Base-by-base conservation (phyloP, 495 filamentous ascomycete species). In the Xylaria grammica region DNA sequence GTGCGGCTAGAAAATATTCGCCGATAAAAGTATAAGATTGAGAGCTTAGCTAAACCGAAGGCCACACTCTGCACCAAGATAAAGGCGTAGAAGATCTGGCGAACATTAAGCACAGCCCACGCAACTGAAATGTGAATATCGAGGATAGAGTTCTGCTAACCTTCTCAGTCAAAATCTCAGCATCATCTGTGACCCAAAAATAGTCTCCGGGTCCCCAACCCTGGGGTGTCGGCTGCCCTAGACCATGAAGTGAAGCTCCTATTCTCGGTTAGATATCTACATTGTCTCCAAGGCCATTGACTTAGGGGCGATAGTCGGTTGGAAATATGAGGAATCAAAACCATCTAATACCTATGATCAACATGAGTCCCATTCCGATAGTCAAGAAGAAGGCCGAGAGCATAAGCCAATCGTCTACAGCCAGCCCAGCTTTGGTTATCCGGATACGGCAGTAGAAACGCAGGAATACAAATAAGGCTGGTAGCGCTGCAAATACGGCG, bases 41-140 rank as follows among this genome's bases (percentile, higher is more conserved):
- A 80, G 44, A 80, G 73, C 55, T 63, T 60, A 62, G 74, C 78
- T 1, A 69, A 75, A 58, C 78, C 78, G 65, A 77, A 80, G 52
- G 76, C 78, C 15, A 77, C 72, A 22, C 58, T 77, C 29, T 59
- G 55, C 22, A 17, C n/a, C 11, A 59, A n/a, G 9, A 27, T 30
- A 11, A 59, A 59, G 7, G 55, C 55, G 20, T 15, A 59, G 13
- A 59, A 59, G n/a, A 59, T 59, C 55, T 59, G 17, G 7, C n/a
- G 24, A 24, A 49, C 13, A 13, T 22, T 22, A 49, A n/a, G 4
- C 20, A 24, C 45, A 1, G n/a, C 22, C 45, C 20, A n/a, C 20
- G n/a, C 19, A 22, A 7, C 20, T 49, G 20, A 10, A 2, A 46
- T 59, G 17, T 24, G 24, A n/a, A 24, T 13, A 40, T 44, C 45